Evolutionary conservation across 129 eudicot genomes (phyloP).

Genomic region (Pittosporum tobira): DNA sequence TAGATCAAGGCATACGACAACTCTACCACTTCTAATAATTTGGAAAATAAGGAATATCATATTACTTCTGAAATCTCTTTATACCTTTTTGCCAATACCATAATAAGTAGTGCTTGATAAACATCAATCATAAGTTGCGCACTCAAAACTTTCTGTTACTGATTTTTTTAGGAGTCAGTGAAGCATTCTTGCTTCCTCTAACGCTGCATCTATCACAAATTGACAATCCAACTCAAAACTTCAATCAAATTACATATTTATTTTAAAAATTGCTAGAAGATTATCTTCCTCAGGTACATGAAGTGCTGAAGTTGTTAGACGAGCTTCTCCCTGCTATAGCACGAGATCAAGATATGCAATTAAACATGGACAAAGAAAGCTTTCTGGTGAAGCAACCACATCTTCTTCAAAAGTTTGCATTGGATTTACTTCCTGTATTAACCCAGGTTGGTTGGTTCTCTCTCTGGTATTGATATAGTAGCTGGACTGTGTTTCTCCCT

Average conservation of each 20-base stretch:
- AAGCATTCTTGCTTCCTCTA: too few species aligned
- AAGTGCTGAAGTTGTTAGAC: constrained; percentile 76
- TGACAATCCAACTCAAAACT: not conserved
- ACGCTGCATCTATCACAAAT: too few species aligned
- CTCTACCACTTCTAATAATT: too few species aligned
- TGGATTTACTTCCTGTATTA: constrained; percentile 60
- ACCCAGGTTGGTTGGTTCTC: constrained; percentile 80
- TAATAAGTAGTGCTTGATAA: too few species aligned
- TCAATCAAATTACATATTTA: too few species aligned
- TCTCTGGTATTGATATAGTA: constrained; percentile 3
- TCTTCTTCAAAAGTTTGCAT: constrained; percentile 57
- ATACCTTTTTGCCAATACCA: too few species aligned
- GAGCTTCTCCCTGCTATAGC: constrained; percentile 64
- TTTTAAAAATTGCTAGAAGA: not conserved
- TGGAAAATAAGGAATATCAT: too few species aligned
- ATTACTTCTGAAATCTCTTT: too few species aligned
- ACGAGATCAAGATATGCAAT: constrained; percentile 32
- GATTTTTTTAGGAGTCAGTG: too few species aligned
- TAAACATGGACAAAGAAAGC: constrained; percentile 40
- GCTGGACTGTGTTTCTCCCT: not conserved
- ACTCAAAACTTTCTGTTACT: too few species aligned
- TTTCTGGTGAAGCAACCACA: constrained; percentile 53
- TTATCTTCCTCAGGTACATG: constrained; percentile 44
- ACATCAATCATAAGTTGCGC: too few species aligned
- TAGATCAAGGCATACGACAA: too few species aligned